Base-by-base conservation (phyloP, 345 rosid genomes). In the Eucalyptus marginata region DNA sequence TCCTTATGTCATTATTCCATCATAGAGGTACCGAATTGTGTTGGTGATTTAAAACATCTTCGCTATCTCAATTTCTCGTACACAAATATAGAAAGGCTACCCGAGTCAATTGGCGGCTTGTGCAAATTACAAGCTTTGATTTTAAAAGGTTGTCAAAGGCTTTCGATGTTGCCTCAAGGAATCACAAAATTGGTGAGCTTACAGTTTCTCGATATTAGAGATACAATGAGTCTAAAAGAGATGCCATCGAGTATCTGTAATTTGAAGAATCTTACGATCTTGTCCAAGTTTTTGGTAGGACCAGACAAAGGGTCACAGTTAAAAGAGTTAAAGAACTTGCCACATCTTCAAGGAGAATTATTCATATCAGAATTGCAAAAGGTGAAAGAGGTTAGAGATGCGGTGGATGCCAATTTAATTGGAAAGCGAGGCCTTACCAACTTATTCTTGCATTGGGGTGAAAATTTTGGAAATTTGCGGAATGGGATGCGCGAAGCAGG, bases 401-500 rank as follows among this genome's bases (percentile, higher is more conserved):
- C 14, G 1, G 4, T 36, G 2, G 27, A 71, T 36, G 81, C 27
- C 12, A 2, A 71, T 71, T 71, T 71, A 18, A 8, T 10, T 71
- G 44, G 81, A 71, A 71, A 68, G 44, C 24, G 0, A 17, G 44
- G 80, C 43, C 13, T 68, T 68, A 68, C 6, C 24, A 68, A 68
- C 44, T 17, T 68, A 17, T 68, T 13, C 24, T 68, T 68, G 44
- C 44, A 33, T 3, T 68, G 80, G 80, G 24, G 10, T 8, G 25
- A 68, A 68, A 2, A 33, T 15, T 33, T 68, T 16, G 24, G 25
- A 68, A 68, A 17, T 68, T 5, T 68, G 7, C 44, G 3, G 6
- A 9, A 68, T 33, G 12, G 36, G 10, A 14, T 8, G 7, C 1
- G 0, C 0, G 80, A 68, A n/a, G 36, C 2, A 14, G 0, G 1